A percentile compares a stretch with the other conserved stretches of the same genome.
Evolutionary conservation across 768 basidiomycete genomes (phyloP).

Genomic region (Boletus subparvulus): DNA sequence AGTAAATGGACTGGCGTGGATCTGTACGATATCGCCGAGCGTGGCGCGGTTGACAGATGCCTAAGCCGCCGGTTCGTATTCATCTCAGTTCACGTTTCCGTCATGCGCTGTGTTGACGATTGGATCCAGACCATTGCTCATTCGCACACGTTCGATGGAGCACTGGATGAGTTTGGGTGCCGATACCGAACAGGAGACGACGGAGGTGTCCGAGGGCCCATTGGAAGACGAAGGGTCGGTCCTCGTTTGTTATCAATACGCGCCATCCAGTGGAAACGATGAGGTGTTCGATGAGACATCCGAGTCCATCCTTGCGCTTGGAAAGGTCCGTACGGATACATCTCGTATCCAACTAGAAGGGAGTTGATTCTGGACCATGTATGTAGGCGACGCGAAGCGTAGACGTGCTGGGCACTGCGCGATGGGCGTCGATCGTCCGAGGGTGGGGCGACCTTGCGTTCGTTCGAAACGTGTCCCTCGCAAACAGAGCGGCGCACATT

Average conservation of each 20-base stretch:
- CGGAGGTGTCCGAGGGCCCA: not conserved
- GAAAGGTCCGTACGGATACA: constrained; percentile 3
- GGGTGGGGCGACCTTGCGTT: constrained; percentile 2
- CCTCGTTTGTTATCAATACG: not conserved
- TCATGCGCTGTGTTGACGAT: not conserved
- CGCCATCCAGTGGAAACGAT: not conserved
- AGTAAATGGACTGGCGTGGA: not conserved
- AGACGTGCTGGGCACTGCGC: not conserved
- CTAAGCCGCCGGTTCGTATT: constrained; percentile 10
- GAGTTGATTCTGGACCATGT: not conserved
- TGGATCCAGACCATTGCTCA: not conserved
- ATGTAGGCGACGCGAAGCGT: not conserved
- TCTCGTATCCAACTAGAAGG: not conserved
- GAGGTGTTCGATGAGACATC: not conserved
- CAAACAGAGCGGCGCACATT: not conserved
- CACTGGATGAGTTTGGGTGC: not conserved
- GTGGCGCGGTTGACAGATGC: not conserved
- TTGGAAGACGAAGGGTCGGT: not conserved
- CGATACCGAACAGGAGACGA: not conserved
- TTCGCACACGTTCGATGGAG: not conserved
- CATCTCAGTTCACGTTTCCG: no score
- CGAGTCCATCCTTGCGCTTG: not conserved
- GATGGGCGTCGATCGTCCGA: not conserved
- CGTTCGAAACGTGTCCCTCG: not conserved
- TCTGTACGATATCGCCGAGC: constrained; percentile 7